Evolutionary conservation across 768 basidiomycete species (phyloP), one percentile per base, ranked within the genome.

Genomic region (Tylopilus subfusipes): DNA sequence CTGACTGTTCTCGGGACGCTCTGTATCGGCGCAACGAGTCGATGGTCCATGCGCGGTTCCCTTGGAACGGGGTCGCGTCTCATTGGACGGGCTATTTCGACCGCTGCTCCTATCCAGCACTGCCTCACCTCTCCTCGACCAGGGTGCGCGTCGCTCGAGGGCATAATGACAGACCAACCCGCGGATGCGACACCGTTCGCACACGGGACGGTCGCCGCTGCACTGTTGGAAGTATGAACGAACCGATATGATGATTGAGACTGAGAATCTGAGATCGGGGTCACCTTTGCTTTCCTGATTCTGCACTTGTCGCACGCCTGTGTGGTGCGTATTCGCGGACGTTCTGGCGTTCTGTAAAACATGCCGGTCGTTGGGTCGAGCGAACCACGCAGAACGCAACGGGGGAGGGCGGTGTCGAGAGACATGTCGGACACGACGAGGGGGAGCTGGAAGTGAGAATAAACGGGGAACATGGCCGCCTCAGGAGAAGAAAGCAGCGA

Each of bases 241-340:
- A n/a, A n/a, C n/a, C n/a, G n/a, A 5, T 33, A 11, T 36, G n/a
- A n/a, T 21, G 18, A n/a, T 4, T 10, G 38, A 22, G 21, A 30
- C 10, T 30, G 30, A 12, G 10, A 4, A 27, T 27, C 13, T 9
- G 31, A n/a, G n/a, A n/a, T n/a, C n/a, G 4, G 24, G 77, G 45
- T 16, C 59, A 88, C 87, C 78, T 90, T 90, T 29, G 85, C 86
- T 67, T 89, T 90, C 47, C 86, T 72, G 1, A 75, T 76, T 14
- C 88, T 78, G 66, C 88, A 89, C 64, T 85, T 85, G 62, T 88
- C 83, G 69, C 87, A 90, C 4, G 86, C 86, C 62, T 88, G 86
- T 0, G 83, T 82, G 0, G 88, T 89, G 47, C 87, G 79, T 29
- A 86, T 69, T 0, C 86, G 78, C 1, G 84, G 79, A 53, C 84